A percentile compares a stretch with the other conserved stretches of the same genome.
phyloP scores from a whole-genome alignment of 768 basidiomycete species.

The Rhodotorula graminis region DNA sequence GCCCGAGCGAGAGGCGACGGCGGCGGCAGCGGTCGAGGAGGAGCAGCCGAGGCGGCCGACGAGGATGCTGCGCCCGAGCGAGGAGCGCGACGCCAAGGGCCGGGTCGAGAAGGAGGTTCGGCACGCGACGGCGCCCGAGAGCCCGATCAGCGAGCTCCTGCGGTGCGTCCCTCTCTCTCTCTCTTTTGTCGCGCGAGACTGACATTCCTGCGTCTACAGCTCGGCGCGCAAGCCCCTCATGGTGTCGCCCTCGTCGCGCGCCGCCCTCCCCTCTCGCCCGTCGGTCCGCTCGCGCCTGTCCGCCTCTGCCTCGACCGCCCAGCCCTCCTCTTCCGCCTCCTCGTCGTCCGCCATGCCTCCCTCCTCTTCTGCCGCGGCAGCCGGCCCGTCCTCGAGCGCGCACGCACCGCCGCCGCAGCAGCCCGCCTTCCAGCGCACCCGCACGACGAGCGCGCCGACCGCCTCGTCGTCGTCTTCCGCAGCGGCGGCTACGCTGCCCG shows the following conservation, averaged over 20 bases:
- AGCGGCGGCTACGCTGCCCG: not conserved
- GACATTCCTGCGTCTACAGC: no score
- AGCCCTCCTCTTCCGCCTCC: not conserved
- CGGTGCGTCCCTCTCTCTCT: slow-evolving; percentile 44
- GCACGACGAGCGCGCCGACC: not conserved
- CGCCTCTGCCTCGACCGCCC: not conserved
- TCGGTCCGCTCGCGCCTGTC: slow-evolving; percentile 12
- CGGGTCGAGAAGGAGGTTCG: slow-evolving; percentile 84
- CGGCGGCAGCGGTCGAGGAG: not conserved
- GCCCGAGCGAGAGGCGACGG: no score
- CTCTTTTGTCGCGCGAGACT: no score
- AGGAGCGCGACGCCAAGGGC: slow-evolving; percentile 40
- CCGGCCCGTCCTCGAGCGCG: no score
- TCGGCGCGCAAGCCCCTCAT: slow-evolving; percentile 43
- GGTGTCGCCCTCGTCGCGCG: slow-evolving; percentile 39
- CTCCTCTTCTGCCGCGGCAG: not conserved
- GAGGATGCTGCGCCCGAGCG: slow-evolving; percentile 14
- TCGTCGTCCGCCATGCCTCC: not conserved
- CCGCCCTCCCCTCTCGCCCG: not conserved
- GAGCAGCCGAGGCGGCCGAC: not conserved
- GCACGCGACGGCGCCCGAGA: slow-evolving; percentile 88
- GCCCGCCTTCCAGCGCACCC: slow-evolving; percentile 10
- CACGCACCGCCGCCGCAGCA: slow-evolving; percentile 8
- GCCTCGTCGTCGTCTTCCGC: not conserved
- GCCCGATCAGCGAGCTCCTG: slow-evolving; percentile 85